These are phyloP conservation scores for Sanchytrium tribonematis DNA, from an alignment of 371 early-diverging fungal species.

Conservation along the genomic window DNA sequence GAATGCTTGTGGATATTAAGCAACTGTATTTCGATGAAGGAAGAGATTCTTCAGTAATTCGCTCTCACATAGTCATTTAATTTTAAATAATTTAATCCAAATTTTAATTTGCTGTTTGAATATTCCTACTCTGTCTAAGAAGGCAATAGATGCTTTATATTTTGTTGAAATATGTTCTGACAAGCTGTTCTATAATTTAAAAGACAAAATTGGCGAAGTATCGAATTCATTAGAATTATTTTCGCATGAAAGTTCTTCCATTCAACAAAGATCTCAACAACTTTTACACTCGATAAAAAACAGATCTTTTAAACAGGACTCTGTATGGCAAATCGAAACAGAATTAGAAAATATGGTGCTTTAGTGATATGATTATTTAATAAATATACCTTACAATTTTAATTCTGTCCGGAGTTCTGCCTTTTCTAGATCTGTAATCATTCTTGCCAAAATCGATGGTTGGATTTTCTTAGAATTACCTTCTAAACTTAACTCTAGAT, in stretches of 20 bases:
- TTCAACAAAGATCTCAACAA: background rate
- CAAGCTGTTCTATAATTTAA: background rate
- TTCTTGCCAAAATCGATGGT: too few species aligned
- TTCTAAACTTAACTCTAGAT: too few species aligned
- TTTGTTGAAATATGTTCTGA: background rate
- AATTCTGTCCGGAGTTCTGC: too few species aligned
- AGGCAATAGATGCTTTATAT: background rate
- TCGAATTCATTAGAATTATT: background rate
- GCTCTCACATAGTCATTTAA: background rate
- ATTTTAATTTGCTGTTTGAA: background rate
- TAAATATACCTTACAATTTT: too few species aligned
- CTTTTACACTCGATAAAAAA: background rate
- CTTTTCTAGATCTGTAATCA: too few species aligned
- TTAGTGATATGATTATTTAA: too few species aligned
- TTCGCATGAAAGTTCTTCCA: background rate
- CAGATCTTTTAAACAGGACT: background rate
- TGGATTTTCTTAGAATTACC: too few species aligned
- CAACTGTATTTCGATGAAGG: background rate
- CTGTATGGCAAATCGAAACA: background rate
- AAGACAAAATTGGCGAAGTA: background rate
- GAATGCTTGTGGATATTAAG: background rate
- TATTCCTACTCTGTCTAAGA: background rate
- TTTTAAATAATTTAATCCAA: background rate
- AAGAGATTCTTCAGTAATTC: background rate
- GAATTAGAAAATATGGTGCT: background rate